Conservation (phyloP, 345 rosid species). For the Populus ilicifolia region DNA sequence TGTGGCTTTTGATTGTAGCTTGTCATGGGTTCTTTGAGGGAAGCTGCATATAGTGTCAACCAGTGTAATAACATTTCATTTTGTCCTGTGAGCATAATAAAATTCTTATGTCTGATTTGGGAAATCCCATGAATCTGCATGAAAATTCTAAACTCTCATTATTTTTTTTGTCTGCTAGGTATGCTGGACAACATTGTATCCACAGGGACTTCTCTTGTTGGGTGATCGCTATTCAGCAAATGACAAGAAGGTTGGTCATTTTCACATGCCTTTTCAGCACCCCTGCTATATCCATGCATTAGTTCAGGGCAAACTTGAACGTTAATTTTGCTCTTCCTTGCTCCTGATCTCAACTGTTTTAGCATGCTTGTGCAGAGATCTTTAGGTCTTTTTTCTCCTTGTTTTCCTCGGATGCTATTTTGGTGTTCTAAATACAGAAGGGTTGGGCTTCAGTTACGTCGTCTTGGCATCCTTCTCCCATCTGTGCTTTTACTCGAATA, state of each 20-base stretch:
- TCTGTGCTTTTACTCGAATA: neutral
- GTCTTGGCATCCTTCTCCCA: neutral
- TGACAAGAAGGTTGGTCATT: conserved; percentile 31
- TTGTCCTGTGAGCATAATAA: conserved; percentile 12
- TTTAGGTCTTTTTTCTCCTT: neutral
- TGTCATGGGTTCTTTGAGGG: conserved; percentile 11
- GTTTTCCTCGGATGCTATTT: neutral
- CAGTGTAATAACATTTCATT: conserved; percentile 18
- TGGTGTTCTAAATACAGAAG: neutral
- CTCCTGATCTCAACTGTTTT: neutral
- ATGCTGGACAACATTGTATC: conserved; percentile 8
- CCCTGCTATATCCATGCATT: neutral
- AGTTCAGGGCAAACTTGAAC: neutral
- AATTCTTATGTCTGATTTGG: conserved; percentile 14
- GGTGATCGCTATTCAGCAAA: conserved; percentile 7
- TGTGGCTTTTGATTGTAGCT: conserved; percentile 20
- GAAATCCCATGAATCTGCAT: conserved; percentile 16
- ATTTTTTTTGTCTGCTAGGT: conserved; percentile 12
- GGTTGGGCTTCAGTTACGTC: neutral
- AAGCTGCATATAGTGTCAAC: conserved; percentile 20
- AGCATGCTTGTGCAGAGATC: neutral
- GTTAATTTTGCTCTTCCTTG: neutral
- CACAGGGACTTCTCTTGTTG: conserved; percentile 6
- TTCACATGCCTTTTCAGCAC: conserved; percentile 5
- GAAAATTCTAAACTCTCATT: conserved; percentile 3